These are phyloP conservation scores for Aureobasidium sp. DNA, from an alignment of 2,329 filamentous ascomycete species.

Conservation along the genomic window DNA sequence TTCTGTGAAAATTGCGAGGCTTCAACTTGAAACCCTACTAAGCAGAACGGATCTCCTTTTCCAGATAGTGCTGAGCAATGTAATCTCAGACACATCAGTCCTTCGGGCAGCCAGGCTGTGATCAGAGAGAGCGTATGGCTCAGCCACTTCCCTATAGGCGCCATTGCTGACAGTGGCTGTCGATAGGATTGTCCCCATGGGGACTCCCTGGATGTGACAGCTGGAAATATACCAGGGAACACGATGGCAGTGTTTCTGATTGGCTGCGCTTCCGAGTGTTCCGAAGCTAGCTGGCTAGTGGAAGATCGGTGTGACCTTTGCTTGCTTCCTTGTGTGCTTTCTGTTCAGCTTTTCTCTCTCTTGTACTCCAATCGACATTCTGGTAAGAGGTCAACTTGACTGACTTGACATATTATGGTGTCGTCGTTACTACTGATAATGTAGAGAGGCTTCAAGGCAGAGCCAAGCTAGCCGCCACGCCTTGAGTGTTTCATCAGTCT, in stretches of 20 bases:
- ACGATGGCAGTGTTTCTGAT: not conserved
- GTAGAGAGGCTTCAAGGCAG: not conserved
- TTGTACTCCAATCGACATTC: no score
- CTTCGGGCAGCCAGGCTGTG: not conserved
- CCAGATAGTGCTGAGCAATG: not conserved
- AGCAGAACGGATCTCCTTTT: not conserved
- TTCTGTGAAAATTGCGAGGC: not conserved
- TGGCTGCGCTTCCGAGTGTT: not conserved
- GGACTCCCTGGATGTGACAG: not conserved
- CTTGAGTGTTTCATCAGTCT: not conserved
- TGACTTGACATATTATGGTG: not conserved
- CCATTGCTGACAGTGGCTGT: not conserved
- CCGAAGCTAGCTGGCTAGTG: not conserved
- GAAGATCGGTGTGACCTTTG: not conserved
- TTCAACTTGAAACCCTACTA: not conserved
- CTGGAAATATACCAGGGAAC: not conserved
- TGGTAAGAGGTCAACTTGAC: not conserved
- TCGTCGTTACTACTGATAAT: not conserved
- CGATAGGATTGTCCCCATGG: conserved; percentile 20
- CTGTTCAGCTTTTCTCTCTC: not conserved
- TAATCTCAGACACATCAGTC: not conserved
- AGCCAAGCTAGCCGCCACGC: not conserved
- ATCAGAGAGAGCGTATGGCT: not conserved
- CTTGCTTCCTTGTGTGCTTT: conserved; percentile 8
- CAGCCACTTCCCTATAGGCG: not conserved